These are phyloP conservation scores for Parsonsia alboflavescens DNA, from an alignment of 257 asterid genomes.

Conservation along the genomic window DNA sequence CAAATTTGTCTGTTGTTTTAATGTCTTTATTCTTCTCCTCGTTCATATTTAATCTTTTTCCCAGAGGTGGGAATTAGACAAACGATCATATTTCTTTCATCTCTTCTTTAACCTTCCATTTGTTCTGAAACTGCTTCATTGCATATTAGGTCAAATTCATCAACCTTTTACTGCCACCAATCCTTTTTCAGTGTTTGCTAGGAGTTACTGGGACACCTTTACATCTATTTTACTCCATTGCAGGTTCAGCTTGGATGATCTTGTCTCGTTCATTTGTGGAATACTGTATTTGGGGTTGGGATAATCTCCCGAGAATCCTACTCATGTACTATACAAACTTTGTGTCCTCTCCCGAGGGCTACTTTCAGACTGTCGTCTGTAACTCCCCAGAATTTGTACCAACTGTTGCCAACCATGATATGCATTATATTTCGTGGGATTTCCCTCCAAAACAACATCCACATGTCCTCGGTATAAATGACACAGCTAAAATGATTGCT, in stretches of 20 bases:
- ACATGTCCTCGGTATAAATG: conserved; percentile 49
- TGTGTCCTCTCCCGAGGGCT: conserved; percentile 92
- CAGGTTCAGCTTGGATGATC: conserved; percentile 99
- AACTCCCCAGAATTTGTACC: conserved; percentile 72
- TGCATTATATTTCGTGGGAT: conserved; percentile 95
- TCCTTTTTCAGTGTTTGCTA: background rate
- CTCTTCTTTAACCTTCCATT: background rate
- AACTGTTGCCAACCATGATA: conserved; percentile 85
- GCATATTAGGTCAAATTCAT: background rate
- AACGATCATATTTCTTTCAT: background rate
- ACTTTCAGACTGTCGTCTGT: conserved; percentile 87
- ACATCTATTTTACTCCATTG: background rate
- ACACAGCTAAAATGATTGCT: conserved; percentile 52
- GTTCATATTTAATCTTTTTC: background rate
- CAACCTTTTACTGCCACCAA: background rate
- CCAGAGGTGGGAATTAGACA: background rate
- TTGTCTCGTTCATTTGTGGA: conserved; percentile 79
- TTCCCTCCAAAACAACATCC: conserved; percentile 90
- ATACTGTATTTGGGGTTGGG: conserved; percentile 94
- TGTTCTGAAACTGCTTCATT: too few relatives aligned
- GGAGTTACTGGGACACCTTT: background rate
- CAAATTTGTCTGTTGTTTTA: background rate
- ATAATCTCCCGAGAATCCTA: conserved; percentile 85
- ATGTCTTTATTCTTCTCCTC: background rate
- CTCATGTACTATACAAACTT: conserved; percentile 96